Conservation (phyloP, 2,329 filamentous ascomycete species). For the Amauroascus niger region DNA sequence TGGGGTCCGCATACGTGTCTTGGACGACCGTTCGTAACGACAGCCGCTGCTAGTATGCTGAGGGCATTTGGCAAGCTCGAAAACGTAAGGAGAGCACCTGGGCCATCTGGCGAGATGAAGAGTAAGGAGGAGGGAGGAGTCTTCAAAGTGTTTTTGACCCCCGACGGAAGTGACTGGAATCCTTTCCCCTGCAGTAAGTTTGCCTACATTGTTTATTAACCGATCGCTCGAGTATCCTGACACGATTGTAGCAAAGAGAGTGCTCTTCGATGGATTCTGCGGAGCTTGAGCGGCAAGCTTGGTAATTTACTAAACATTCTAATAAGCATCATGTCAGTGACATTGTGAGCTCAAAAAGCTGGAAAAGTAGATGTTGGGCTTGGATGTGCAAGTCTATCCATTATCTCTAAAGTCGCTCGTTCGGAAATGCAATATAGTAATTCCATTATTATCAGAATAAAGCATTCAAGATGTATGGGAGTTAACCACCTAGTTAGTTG, state of each 20-base stretch:
- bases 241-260: neutral
- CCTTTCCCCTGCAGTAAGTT: slow-evolving; percentile 12
- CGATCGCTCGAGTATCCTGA: neutral
- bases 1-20: slow-evolving; percentile 42
- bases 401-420: no score
- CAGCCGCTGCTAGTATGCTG: slow-evolving; percentile 35
- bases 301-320: neutral
- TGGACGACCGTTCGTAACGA: slow-evolving; percentile 33
- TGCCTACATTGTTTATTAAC: neutral
- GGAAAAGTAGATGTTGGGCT: no score
- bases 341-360: no score
- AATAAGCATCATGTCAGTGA: no score
- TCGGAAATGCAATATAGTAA: no score
- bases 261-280: slow-evolving; percentile 1
- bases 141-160: slow-evolving; percentile 5
- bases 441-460: no score
- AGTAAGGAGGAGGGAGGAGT: slow-evolving; percentile 29
- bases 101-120: slow-evolving; percentile 40
- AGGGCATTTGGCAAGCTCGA: slow-evolving; percentile 38
- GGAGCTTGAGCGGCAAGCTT: neutral
- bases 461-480: no score
- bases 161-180: slow-evolving; percentile 3
- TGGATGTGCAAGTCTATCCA: no score
- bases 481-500: no score
- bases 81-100: slow-evolving; percentile 39